A percentile compares a stretch with the other conserved stretches of the same genome.
These are phyloP conservation scores for Penicillium tannophilum DNA, from an alignment of 495 filamentous ascomycete species.

Conservation along the genomic window DNA sequence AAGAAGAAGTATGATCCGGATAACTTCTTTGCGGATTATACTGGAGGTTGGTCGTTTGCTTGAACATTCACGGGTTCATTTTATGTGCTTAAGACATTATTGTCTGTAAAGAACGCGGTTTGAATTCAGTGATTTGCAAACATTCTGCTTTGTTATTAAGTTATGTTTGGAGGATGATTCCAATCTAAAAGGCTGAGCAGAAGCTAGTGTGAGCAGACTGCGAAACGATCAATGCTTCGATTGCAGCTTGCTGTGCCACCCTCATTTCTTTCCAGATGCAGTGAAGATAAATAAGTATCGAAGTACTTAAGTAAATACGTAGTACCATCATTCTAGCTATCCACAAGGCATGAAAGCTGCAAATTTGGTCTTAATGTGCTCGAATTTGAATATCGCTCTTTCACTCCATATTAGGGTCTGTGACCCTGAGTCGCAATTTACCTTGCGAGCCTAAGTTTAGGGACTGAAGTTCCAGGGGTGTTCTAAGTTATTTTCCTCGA, in stretches of 20 bases:
- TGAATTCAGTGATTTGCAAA: background rate
- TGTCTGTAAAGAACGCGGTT: background rate
- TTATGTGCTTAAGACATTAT: background rate
- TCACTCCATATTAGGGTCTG: background rate
- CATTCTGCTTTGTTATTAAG: background rate
- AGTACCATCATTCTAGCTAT: no score
- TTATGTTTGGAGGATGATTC: no score
- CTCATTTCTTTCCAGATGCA: no score
- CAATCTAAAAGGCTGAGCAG: no score
- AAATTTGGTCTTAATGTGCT: no score
- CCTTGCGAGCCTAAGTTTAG: background rate
- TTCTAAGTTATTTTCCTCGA: background rate
- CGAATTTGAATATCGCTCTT: no score
- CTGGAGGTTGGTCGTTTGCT: conserved; percentile 38
- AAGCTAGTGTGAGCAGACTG: no score
- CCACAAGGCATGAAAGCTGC: no score
- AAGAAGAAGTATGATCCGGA: conserved; percentile 42
- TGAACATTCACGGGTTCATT: conserved; percentile 6
- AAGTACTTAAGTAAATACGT: no score
- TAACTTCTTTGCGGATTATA: conserved; percentile 38
- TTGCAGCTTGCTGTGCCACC: no score
- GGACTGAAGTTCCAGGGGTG: background rate
- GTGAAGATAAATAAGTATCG: no score
- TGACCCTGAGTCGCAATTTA: background rate
- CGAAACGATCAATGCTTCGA: no score